Percentiles rank a stretch among this genome's conserved stretches.
Evolutionary conservation across 768 basidiomycete genomes (phyloP).

Genomic region (Leucogyrophana mollusca): DNA sequence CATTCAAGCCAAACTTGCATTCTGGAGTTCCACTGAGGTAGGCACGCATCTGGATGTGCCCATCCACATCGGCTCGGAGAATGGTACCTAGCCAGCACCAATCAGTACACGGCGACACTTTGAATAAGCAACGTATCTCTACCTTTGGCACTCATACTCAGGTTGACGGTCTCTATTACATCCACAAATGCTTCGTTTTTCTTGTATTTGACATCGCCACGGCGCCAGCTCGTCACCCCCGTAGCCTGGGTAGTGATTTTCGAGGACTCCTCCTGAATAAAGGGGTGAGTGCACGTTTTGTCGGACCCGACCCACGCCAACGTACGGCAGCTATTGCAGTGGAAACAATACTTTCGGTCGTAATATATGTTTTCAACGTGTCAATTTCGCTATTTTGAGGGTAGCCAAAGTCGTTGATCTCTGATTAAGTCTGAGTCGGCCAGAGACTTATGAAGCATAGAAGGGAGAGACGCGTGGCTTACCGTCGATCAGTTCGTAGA

Average conservation of each 20-base stretch:
- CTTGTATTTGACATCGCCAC: conserved; percentile 96
- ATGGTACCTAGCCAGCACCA: conserved; percentile 67
- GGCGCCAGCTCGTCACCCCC: conserved; percentile 93
- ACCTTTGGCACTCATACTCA: conserved; percentile 97
- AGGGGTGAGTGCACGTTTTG: no score
- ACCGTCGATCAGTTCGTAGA: conserved; percentile 99
- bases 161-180: conserved; percentile 94
- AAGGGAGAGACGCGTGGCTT: conserved; percentile 14
- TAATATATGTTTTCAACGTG: conserved; percentile 96
- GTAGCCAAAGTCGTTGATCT: conserved; percentile 98
- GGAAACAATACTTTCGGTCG: conserved; percentile 92
- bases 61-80: conserved; percentile 95
- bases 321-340: conserved; percentile 80
- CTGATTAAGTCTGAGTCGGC: conserved; percentile 34
- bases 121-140: background rate
- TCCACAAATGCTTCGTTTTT: conserved; percentile 99
- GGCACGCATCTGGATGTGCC: conserved; percentile 97
- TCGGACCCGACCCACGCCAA: background rate
- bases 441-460: conserved; percentile 2
- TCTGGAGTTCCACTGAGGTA: conserved; percentile 97
- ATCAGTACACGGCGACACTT: conserved; percentile 2
- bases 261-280: conserved; percentile 89
- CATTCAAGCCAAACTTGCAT: conserved; percentile 98
- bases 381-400: conserved; percentile 99
- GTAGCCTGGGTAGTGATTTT: conserved; percentile 98